Percentiles rank a stretch among this genome's conserved stretches.
Evolutionary conservation across 2,329 filamentous ascomycete genomes (phyloP).

Genomic region (Fusarium begoniae): DNA sequence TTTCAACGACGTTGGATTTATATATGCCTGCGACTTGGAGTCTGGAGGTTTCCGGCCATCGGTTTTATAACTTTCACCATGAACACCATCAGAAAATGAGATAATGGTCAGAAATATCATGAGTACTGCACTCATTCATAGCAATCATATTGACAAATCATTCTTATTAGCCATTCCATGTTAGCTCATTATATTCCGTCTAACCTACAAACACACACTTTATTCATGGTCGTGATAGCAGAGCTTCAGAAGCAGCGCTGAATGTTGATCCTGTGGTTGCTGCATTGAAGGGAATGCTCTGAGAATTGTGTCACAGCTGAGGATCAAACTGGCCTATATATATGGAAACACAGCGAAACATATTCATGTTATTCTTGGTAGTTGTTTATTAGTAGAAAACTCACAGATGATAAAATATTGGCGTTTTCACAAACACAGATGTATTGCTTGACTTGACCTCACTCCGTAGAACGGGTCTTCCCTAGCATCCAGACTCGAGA

Average conservation of each 20-base stretch:
- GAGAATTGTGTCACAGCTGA: neutral
- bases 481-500: fast-evolving
- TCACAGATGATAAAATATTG: neutral
- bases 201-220: no score
- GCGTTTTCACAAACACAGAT: neutral
- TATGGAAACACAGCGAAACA: fast-evolving
- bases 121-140: no score
- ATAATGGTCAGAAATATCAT: neutral
- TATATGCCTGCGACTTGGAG: neutral
- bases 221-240: no score
- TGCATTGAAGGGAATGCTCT: neutral
- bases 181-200: no score
- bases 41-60: neutral
- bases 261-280: neutral
- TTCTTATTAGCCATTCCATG: no score
- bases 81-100: neutral
- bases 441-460: fast-evolving
- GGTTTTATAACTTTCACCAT: neutral
- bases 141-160: no score
- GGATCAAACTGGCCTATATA: fast-evolving
- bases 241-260: neutral
- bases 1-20: neutral
- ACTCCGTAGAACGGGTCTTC: fast-evolving
- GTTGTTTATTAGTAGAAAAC: fast-evolving
- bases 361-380: no score